Evolutionary conservation across 2,329 filamentous ascomycete species (phyloP).

Genomic region (Phaeosphaeria sp.): DNA sequence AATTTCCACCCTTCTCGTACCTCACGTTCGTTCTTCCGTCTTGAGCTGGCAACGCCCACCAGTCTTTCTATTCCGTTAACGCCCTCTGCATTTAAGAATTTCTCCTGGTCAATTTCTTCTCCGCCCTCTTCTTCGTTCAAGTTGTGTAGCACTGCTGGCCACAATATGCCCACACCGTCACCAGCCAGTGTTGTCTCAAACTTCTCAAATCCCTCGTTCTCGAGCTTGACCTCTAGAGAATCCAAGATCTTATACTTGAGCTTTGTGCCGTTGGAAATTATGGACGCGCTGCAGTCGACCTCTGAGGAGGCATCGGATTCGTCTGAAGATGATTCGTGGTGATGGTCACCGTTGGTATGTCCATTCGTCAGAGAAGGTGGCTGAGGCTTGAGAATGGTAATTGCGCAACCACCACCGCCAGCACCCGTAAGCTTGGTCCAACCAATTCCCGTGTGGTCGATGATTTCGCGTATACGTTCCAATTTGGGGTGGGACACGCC

Average conservation of each 20-base stretch:
- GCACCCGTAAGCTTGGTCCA: slow-evolving; percentile 98
- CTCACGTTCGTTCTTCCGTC: slow-evolving; percentile 34
- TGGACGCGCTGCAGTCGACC: slow-evolving; percentile 33
- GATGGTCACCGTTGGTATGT: slow-evolving; percentile 31
- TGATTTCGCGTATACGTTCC: slow-evolving; percentile 86
- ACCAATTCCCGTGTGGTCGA: slow-evolving; percentile 83
- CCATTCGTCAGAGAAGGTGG: slow-evolving; percentile 54
- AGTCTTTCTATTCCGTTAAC: slow-evolving; percentile 85
- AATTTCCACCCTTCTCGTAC: slow-evolving; percentile 51
- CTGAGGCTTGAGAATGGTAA: slow-evolving; percentile 81
- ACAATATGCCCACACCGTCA: slow-evolving; percentile 91
- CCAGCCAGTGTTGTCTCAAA: slow-evolving; percentile 92
- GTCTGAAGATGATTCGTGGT: slow-evolving; percentile 27
- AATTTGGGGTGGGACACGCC: slow-evolving; percentile 94
- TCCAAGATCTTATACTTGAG: slow-evolving; percentile 56
- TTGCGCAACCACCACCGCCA: slow-evolving; percentile 93
- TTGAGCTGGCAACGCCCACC: slow-evolving; percentile 70
- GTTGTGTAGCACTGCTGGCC: slow-evolving; percentile 89
- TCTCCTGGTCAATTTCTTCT: slow-evolving; percentile 91
- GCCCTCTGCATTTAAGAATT: slow-evolving; percentile 83
- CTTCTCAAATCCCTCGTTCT: slow-evolving; percentile 72
- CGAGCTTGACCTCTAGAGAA: slow-evolving; percentile 67
- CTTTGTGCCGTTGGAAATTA: slow-evolving; percentile 42
- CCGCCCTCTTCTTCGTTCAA: slow-evolving; percentile 81
- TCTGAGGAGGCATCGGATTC: slow-evolving; percentile 35